Evolutionary conservation across 768 basidiomycete species (phyloP), one percentile per base, ranked within the genome.

Genomic region (Hygrocybe coccinea): DNA sequence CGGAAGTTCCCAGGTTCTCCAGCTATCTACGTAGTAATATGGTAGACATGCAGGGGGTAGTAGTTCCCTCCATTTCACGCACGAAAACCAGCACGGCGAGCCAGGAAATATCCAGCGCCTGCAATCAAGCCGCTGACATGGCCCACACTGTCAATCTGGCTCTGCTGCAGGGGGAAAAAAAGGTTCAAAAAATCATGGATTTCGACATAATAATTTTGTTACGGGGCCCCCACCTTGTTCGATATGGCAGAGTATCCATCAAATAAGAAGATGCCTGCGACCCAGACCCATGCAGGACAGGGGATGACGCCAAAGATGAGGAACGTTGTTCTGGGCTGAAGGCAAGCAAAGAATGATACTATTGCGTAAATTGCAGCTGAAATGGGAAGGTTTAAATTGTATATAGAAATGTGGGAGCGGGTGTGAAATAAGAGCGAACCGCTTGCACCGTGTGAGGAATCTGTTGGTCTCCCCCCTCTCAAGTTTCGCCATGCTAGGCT

Each of bases 281-380:
- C 85, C 47, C 80, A 79, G 2, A 79, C 74, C 87, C 88, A 93
- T 0, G 89, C 89, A 0, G 91, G 89, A 55, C 88, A 74, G 22
- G 90, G 91, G 22, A 91, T 71, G 61, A 91, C 80, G 34, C 83
- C 87, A 67, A 89, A 93, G 41, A 93, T 68, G 7, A 78, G 71
- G 66, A 93, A 87, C 1, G 74, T 84, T 62, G 82, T 74, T 14
- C 62, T 79, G 4, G 91, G 91, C 12, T 81, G 82, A 1, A 80
- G 70, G 66, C 84, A 87, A 5, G 89, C 88, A 49, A 89, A 82
- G 66, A 86, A 80, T 3, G 88, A 80, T n/a, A 87, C 69, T 24
- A 82, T 70, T 3, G 86, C 80, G 67, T 84, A 87, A 47, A 89
- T 81, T 11, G 89, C 85, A 54, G 86, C 89, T 87, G 61, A 24